Evolutionary conservation across 169 alveolate species (phyloP), one percentile per base, ranked within the genome.

Genomic region (Plasmodium coatneyi): DNA sequence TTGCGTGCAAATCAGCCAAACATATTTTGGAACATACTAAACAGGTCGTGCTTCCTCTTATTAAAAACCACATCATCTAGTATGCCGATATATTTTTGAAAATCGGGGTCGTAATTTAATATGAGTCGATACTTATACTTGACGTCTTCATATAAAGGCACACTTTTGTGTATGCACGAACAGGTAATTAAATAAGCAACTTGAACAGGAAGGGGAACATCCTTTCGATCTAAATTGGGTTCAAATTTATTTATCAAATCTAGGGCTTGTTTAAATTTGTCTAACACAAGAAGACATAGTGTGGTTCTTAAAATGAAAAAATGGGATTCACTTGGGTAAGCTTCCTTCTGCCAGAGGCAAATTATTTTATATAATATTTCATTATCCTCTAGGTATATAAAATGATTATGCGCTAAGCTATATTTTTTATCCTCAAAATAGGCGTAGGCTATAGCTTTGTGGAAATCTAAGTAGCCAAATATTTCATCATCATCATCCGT

Each of bases 381-480:
- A 80, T 46, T 90, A 70, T 90, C 84, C 49, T 79, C 90, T 28
- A 90, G 79, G 52, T 90, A 90, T 72, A 90, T n/a, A 90, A 25
- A 90, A 80, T 90, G 94, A 71, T 90, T 90, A 80, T 90, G 94
- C 1, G 94, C 91, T 90, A 90, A 80, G 54, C 84, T 43, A 70
- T 70, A 90, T 80, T 80, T 80, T 74, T 90, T 90, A 28, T 90
- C 94, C 39, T 70, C 74, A 80, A 90, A 60, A 80, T 90, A 90
- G 1, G 94, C 60, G 54, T 90, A 30, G 16, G 92, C 91, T 7
- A 90, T 90, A 16, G 83, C 83, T 90, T 81, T 76, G 49, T 90
- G 94, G 72, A 90, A 90, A 36, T 43, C 92, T 90, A 66, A 25
- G 81, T 90, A 90, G 5, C 94, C 94, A 80, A 46, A 90, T 41